These are phyloP conservation scores for Quercus robur DNA, from an alignment of 306 rosid species.

Conservation along the genomic window DNA sequence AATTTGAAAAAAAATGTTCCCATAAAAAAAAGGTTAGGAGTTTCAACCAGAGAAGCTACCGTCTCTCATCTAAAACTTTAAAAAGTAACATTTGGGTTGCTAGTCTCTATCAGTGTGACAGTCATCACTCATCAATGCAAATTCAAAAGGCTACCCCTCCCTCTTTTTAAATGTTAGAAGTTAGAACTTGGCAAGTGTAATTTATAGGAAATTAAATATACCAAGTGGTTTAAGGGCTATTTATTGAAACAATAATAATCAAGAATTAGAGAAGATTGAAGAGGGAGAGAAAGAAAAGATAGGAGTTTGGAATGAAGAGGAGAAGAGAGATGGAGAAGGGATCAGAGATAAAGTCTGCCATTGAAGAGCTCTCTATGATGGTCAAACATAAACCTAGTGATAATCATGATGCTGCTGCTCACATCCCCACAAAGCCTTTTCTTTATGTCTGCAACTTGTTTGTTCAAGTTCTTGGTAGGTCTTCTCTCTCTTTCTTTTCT, in stretches of 20 bases:
- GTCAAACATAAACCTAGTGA: slow-evolving; percentile 36
- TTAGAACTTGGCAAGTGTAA: background rate
- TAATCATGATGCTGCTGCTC: slow-evolving; percentile 25
- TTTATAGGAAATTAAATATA: slow-evolving; percentile 4
- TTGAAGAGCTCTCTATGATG: slow-evolving; percentile 56
- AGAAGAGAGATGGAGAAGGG: slow-evolving; percentile 50
- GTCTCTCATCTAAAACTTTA: slow-evolving; percentile 5
- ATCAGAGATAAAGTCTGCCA: slow-evolving; percentile 65
- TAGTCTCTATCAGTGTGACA: slow-evolving; percentile 10
- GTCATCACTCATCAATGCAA: slow-evolving; percentile 14
- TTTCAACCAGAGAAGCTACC: slow-evolving; percentile 1
- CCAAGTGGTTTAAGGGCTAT: slow-evolving; percentile 6
- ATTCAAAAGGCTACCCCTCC: background rate
- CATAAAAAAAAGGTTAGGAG: background rate
- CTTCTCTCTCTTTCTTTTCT: slow-evolving; percentile 17
- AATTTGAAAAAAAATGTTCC: slow-evolving; percentile 5
- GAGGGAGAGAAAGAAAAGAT: background rate
- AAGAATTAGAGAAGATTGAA: background rate
- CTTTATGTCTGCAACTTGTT: slow-evolving; percentile 57
- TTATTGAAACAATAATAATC: background rate
- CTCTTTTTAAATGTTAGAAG: background rate
- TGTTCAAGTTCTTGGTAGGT: slow-evolving; percentile 83
- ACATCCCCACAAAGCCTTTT: slow-evolving; percentile 71
- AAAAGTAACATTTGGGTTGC: slow-evolving; percentile 11
- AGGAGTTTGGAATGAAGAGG: slow-evolving; percentile 37